Conservation (phyloP, 148 eudicot genomes). For the Camellia lanceoleosa region DNA sequence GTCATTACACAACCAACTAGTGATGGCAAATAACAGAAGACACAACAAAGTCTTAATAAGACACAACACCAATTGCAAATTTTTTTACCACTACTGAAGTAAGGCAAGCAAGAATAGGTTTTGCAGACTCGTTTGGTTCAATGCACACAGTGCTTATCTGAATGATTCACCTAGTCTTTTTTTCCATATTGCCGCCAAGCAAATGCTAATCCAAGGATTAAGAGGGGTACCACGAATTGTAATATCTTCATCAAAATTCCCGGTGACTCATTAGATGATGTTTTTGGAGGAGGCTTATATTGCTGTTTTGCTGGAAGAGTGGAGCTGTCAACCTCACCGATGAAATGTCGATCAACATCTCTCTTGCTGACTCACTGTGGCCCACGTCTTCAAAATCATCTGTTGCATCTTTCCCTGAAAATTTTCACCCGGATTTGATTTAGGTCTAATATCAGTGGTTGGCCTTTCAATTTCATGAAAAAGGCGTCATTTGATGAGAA, state of each 20-base stretch:
- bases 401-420: constrained; percentile 46
- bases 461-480: neutral
- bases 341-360: constrained; percentile 32
- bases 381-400: constrained; percentile 49
- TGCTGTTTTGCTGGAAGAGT: constrained; percentile 28
- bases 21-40: neutral
- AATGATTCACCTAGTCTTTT: constrained; percentile 16
- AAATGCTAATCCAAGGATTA: constrained; percentile 39
- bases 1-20: neutral
- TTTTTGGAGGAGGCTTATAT: constrained; percentile 18
- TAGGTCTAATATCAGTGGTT: neutral
- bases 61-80: neutral
- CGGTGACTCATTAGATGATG: constrained; percentile 10
- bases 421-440: neutral
- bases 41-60: neutral
- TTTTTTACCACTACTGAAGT: neutral
- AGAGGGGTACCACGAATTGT: constrained; percentile 28
- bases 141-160: neutral
- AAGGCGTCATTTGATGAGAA: neutral
- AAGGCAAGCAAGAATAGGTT: neutral
- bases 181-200: constrained; percentile 25
- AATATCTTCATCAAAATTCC: constrained; percentile 26
- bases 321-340: constrained; percentile 38
- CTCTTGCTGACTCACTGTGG: constrained; percentile 38
- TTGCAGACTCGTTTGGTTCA: neutral